phyloP scores from a whole-genome alignment of 2,329 filamentous ascomycete genomes.

The Pseudocercospora pini-densiflorae region DNA sequence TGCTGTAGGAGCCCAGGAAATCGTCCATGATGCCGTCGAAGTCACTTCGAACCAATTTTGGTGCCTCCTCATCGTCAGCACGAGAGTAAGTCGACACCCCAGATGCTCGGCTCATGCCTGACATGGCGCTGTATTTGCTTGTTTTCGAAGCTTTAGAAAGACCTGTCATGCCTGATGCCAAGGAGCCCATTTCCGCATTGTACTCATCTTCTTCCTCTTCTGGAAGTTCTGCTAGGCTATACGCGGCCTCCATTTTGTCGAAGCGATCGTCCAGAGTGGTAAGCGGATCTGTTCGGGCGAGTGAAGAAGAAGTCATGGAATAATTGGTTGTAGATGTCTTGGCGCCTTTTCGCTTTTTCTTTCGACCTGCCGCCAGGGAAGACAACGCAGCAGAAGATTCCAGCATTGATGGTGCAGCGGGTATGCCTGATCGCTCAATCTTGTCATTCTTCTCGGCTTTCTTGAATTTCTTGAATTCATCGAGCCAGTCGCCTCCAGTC shows the following conservation, averaged over 20 bases:
- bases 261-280: conserved; percentile 87
- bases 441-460: conserved; percentile 51
- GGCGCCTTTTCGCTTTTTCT: conserved; percentile 95
- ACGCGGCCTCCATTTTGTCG: conserved; percentile 85
- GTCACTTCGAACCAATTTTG: conserved; percentile 68
- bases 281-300: conserved; percentile 86
- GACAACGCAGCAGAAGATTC: conserved; percentile 71
- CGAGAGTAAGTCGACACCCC: conserved; percentile 42
- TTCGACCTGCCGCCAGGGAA: conserved; percentile 73
- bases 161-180: conserved; percentile 54
- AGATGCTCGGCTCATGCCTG: conserved; percentile 44
- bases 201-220: conserved; percentile 36
- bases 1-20: conserved; percentile 77
- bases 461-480: conserved; percentile 93
- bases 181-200: conserved; percentile 48
- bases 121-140: conserved; percentile 39
- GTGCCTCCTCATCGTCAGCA: conserved; percentile 45
- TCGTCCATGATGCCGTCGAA: conserved; percentile 93
- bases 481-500: conserved; percentile 79
- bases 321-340: conserved; percentile 85
- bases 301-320: conserved; percentile 88
- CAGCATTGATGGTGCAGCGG: conserved; percentile 61
- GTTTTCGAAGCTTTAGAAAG: conserved; percentile 54
- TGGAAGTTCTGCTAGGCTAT: conserved; percentile 54
- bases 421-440: conserved; percentile 36